These are phyloP conservation scores for Schwanniomyces pseudopolymorphus DNA, from an alignment of 805 yeast species.

Conservation along the genomic window DNA sequence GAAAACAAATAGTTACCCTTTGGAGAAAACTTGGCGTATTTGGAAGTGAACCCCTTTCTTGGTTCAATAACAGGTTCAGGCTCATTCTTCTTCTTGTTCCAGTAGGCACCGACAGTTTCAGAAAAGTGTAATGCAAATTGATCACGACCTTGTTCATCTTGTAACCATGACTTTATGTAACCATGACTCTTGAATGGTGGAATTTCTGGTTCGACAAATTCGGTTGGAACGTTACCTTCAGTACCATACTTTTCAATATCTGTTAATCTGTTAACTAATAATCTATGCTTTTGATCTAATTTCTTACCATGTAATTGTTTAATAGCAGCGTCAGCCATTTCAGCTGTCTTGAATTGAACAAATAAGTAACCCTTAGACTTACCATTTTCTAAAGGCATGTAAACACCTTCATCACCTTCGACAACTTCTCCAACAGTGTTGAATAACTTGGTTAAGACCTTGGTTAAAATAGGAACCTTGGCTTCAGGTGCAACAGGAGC, in stretches of 20 bases:
- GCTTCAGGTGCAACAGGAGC: conserved; percentile 93
- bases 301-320: conserved; percentile 83
- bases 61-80: conserved; percentile 80
- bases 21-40: conserved; percentile 88
- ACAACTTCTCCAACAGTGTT: conserved; percentile 72
- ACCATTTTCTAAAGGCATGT: conserved; percentile 78
- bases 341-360: conserved; percentile 70
- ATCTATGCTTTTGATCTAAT: conserved; percentile 89
- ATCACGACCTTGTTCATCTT: conserved; percentile 86
- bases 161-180: conserved; percentile 86
- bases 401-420: conserved; percentile 60
- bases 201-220: conserved; percentile 68
- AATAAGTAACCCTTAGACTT: conserved; percentile 85
- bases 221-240: conserved; percentile 58
- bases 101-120: conserved; percentile 79
- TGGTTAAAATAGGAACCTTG: conserved; percentile 78
- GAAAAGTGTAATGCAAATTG: conserved; percentile 80
- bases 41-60: conserved; percentile 82
- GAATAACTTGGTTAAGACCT: conserved; percentile 82
- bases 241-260: conserved; percentile 80
- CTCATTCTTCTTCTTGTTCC: conserved; percentile 73
- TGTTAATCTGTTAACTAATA: conserved; percentile 75
- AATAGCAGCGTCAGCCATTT: conserved; percentile 75
- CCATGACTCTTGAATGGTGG: conserved; percentile 76
- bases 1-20: conserved; percentile 87